Percentiles rank a stretch among this genome's conserved stretches.
These are phyloP conservation scores for Mimosa pudica DNA, from an alignment of 306 rosid species.

Conservation along the genomic window DNA sequence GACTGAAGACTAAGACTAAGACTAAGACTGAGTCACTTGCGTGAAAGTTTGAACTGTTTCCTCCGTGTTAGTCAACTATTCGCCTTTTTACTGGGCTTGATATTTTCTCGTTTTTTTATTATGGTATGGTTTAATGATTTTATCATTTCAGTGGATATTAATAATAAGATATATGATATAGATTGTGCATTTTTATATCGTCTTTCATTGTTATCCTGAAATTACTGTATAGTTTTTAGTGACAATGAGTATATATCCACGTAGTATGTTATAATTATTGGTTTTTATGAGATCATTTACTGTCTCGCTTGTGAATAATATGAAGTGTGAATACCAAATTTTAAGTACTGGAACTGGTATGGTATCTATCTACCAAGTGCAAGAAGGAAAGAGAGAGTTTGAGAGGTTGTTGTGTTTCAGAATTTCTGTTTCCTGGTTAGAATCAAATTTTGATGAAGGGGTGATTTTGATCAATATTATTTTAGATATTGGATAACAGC, in stretches of 20 bases:
- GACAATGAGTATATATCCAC: not conserved
- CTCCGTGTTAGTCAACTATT: conserved; percentile 1
- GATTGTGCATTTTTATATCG: not conserved
- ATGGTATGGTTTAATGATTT: not conserved
- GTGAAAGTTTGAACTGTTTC: conserved; percentile 10
- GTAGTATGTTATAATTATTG: not conserved
- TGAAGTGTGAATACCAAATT: conserved; percentile 4
- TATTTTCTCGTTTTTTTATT: not conserved
- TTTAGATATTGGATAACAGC: not conserved
- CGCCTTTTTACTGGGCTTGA: not conserved
- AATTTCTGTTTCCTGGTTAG: not conserved
- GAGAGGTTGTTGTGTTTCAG: not conserved
- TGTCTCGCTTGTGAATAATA: conserved; percentile 15
- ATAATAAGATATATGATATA: not conserved
- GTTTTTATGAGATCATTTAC: conserved; percentile 4
- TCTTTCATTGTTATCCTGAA: not conserved
- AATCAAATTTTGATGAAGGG: not conserved
- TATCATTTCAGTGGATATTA: not conserved
- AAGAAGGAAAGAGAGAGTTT: conserved; percentile 29
- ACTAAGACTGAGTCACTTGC: conserved; percentile 26
- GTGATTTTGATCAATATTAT: conserved; percentile 9
- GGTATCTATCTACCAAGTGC: conserved; percentile 19
- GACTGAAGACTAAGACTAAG: conserved; percentile 19
- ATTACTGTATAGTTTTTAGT: not conserved
- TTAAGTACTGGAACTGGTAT: conserved; percentile 1